Base-by-base conservation (phyloP, 441 rosid species). In the Francoa sonchifolia region DNA sequence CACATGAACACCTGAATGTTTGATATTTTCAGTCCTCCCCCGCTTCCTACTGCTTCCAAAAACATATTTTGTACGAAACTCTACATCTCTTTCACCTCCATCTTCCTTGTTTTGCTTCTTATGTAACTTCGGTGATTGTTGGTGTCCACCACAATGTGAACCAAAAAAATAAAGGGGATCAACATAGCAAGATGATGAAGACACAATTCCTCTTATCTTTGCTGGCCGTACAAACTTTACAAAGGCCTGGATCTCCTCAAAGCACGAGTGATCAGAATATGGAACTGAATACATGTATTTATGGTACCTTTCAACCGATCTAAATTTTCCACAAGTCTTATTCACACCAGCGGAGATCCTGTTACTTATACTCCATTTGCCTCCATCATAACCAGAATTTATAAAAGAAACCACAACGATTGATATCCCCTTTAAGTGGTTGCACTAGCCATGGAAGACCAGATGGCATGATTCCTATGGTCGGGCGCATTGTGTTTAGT, bases 391-490 rank as follows among this genome's bases (percentile, higher is more conserved):
- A 37, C 34, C 45, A 16, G 62, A 52, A 44, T 61, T 47, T 22
- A n/a, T 57, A 39, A 41, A 55, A 39, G 26, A 72, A 78, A 38
- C 44, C 71, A 47, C 44, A 67, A 59, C 65, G 71, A 35, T 46
- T 68, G 29, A 4, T 65, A 36, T 59, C 63, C 54, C 66, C 62
- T 58, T 58, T 54, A 11, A 31, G 40, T 6, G 73, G 67, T 56
- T 50, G 67, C 39, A 52, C 50, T 32, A 71, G 43, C 88, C 92
- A 77, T 0, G 92, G 88, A 52, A 75, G 83, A 69, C 96, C 94
- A 3, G 88, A 82, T 38, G 96, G 88, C 80, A 86, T 77, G 41
- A 87, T 76, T 33, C 92, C 94, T 19, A 82, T 70, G 21, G 92
- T 79, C n/a, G 89, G 94, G 1, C 48, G 69, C 45, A 62, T 59